Evolutionary conservation across 352 stramenopile species (phyloP).

Genomic region (Vaucheria bursata): DNA sequence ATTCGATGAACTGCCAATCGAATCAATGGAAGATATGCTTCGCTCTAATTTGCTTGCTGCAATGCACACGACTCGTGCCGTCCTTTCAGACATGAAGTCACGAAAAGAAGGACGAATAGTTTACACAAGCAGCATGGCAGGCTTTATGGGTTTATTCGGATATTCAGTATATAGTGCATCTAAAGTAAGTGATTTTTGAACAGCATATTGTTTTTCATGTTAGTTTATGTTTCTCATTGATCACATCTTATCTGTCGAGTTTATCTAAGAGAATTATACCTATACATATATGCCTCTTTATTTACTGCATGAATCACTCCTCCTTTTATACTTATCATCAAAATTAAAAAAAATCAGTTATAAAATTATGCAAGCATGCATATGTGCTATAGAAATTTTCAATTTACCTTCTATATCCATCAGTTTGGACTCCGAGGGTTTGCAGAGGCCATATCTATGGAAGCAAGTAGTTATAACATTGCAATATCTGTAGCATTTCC

Average conservation of each 20-base stretch:
- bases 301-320: too few species aligned
- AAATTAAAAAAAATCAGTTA: too few species aligned
- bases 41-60: conserved; percentile 61
- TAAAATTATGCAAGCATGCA: too few species aligned
- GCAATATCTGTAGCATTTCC: conserved; percentile 75
- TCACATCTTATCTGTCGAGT: too few species aligned
- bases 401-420: background rate
- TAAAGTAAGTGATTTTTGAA: conserved; percentile 50
- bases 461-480: conserved; percentile 65
- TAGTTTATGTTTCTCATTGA: too few species aligned
- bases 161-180: conserved; percentile 73
- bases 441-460: conserved; percentile 70
- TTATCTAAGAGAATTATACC: too few species aligned
- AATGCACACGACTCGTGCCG: conserved; percentile 55
- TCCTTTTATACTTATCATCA: too few species aligned
- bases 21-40: conserved; percentile 52
- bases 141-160: conserved; percentile 62
- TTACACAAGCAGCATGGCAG: conserved; percentile 43
- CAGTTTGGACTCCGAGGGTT: conserved; percentile 73
- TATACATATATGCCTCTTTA: too few species aligned
- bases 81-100: conserved; percentile 60
- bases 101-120: conserved; percentile 35
- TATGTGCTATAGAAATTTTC: too few species aligned
- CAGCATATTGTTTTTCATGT: too few species aligned
- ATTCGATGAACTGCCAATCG: conserved; percentile 52